A percentile compares a stretch with the other conserved stretches of the same genome.
Evolutionary conservation across 371 early-diverging fungal species (phyloP).

Genomic region (Circinella minor): DNA sequence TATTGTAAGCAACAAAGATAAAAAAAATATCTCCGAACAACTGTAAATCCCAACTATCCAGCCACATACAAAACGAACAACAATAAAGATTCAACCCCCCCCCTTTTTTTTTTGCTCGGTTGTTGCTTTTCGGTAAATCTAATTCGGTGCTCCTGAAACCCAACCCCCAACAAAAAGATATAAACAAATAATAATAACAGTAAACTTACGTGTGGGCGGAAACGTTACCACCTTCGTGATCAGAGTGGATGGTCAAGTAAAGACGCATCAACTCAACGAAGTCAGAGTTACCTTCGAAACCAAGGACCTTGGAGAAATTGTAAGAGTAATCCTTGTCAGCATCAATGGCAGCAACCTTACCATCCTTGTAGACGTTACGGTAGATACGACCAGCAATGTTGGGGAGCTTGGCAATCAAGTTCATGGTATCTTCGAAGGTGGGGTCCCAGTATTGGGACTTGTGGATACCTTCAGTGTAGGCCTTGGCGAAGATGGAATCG

Average conservation of each 20-base stretch:
- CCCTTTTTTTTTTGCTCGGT: neutral
- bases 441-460: conserved; percentile 98
- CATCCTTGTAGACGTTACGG: conserved; percentile 98
- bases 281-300: conserved; percentile 85
- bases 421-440: conserved; percentile 96
- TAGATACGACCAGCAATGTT: conserved; percentile 97
- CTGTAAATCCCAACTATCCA: no score
- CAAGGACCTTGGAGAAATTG: conserved; percentile 94
- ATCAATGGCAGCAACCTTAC: conserved; percentile 87
- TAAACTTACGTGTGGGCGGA: conserved; percentile 82
- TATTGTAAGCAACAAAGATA: neutral
- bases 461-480: conserved; percentile 93
- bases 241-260: conserved; percentile 98
- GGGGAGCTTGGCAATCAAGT: conserved; percentile 98
- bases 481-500: conserved; percentile 95
- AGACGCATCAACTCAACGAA: conserved; percentile 98
- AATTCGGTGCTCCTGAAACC: neutral
- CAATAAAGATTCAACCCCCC: neutral
- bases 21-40: conserved; percentile 3
- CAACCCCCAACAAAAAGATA: conserved; percentile 2
- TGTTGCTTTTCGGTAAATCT: no score
- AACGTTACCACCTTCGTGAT: conserved; percentile 99
- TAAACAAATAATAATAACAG: neutral
- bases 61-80: no score
- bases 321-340: conserved; percentile 89